phyloP scores from a whole-genome alignment of 2,329 filamentous ascomycete species.

The Phialophora chinensis region DNA sequence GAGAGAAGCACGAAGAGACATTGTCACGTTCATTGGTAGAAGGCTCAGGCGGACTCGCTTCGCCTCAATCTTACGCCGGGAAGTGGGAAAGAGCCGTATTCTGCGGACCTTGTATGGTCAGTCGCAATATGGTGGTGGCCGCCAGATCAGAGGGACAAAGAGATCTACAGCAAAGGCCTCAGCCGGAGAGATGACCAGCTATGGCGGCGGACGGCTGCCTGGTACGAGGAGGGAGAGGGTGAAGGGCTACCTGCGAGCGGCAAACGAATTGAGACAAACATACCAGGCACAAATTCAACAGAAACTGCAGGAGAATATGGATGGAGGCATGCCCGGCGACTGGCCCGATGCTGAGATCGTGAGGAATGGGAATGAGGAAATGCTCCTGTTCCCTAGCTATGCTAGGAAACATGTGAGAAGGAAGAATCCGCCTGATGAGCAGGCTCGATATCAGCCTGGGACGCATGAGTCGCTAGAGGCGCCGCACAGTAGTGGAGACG shows the following conservation, averaged over 20 bases:
- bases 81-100: conserved; percentile 41
- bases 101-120: conserved; percentile 43
- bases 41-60: conserved; percentile 24
- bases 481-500: conserved; percentile 60
- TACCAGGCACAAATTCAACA: conserved; percentile 64
- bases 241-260: conserved; percentile 72
- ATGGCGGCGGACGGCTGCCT: conserved; percentile 56
- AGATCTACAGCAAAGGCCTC: conserved; percentile 31
- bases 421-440: conserved; percentile 42
- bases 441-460: conserved; percentile 41
- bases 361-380: conserved; percentile 81
- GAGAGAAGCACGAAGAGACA: conserved; percentile 55
- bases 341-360: conserved; percentile 87
- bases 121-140: conserved; percentile 30
- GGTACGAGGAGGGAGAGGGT: conserved; percentile 80
- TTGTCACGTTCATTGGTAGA: conserved; percentile 51
- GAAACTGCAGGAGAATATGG: conserved; percentile 52
- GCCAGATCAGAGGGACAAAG: conserved; percentile 15
- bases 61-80: conserved; percentile 11
- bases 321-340: conserved; percentile 68
- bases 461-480: conserved; percentile 48
- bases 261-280: conserved; percentile 72
- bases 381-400: conserved; percentile 95
- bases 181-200: conserved; percentile 35
- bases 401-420: conserved; percentile 72